Percentiles rank a stretch among this genome's conserved stretches.
Evolutionary conservation across 208 protist genomes (phyloP).

Genomic region (Vickermania ingenoplastis): DNA sequence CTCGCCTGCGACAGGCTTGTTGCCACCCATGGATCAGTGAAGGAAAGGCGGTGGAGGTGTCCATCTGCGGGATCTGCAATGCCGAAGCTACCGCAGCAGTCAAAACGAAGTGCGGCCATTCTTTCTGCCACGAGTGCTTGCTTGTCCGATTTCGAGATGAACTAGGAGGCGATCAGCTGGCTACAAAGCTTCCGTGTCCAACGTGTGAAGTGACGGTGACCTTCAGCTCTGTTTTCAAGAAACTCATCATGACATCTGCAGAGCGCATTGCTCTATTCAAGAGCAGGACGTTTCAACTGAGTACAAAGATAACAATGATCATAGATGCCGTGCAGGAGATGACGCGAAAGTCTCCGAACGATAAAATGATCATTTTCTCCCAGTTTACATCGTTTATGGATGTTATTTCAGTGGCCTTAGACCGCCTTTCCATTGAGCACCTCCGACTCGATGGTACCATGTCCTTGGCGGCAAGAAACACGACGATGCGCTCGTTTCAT

Average conservation of each 20-base stretch:
- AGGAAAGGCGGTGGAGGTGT: conserved; percentile 40
- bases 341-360: conserved; percentile 44
- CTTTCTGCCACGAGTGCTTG: conserved; percentile 83
- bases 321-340: conserved; percentile 63
- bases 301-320: conserved; percentile 82
- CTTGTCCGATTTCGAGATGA: conserved; percentile 68
- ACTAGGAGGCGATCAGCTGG: conserved; percentile 61
- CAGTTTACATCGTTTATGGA: conserved; percentile 98
- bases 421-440: conserved; percentile 46
- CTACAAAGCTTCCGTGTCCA: conserved; percentile 46
- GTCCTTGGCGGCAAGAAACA: conserved; percentile 52
- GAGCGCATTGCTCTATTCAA: conserved; percentile 74
- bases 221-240: conserved; percentile 60
- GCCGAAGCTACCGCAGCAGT: conserved; percentile 38
- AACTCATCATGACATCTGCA: conserved; percentile 29
- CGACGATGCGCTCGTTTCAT: conserved; percentile 74
- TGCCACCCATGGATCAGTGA: conserved; percentile 87
- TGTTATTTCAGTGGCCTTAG: conserved; percentile 85
- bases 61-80: conserved; percentile 75
- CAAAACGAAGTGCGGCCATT: conserved; percentile 69
- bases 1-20: conserved; percentile 88
- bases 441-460: conserved; percentile 91
- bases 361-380: conserved; percentile 96
- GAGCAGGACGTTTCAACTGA: conserved; percentile 53
- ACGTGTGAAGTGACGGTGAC: conserved; percentile 33